Conservation (phyloP, 768 basidiomycete species). For the Phallus indusiatus region DNA sequence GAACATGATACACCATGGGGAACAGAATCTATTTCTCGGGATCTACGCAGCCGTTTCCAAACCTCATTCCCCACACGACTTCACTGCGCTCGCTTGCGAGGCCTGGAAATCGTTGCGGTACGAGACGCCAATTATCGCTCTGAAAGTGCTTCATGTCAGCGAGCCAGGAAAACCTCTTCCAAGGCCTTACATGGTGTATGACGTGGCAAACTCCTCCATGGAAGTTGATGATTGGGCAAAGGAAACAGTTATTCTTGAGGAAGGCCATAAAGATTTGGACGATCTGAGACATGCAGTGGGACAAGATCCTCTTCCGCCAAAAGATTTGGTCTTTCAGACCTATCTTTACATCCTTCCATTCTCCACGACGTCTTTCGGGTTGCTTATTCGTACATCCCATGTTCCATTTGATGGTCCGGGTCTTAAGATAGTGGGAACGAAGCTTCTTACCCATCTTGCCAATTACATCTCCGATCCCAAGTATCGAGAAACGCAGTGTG, state of each 20-base stretch:
- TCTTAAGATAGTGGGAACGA: constrained; percentile 15
- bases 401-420: constrained; percentile 19
- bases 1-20: too few relatives aligned
- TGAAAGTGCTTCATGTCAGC: constrained; percentile 13
- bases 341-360: constrained; percentile 17
- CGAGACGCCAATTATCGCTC: background rate
- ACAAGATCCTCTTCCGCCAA: constrained; percentile 11
- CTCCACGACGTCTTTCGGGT: constrained; percentile 11
- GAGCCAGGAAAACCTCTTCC: background rate
- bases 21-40: too few relatives aligned
- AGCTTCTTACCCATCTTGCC: constrained; percentile 10
- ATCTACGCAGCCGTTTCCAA: too few relatives aligned
- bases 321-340: constrained; percentile 15
- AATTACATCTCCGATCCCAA: constrained; percentile 2
- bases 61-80: background rate
- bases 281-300: constrained; percentile 12
- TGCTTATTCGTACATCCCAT: constrained; percentile 19
- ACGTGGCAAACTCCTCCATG: constrained; percentile 1
- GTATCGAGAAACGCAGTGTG: background rate
- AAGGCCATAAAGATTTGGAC: constrained; percentile 13
- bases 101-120: background rate
- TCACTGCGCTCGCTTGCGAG: background rate
- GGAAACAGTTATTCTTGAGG: constrained; percentile 13
- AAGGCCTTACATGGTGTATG: constrained; percentile 9
- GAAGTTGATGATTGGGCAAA: constrained; percentile 16